A percentile compares a stretch with the other conserved stretches of the same genome.
phyloP scores from a whole-genome alignment of 257 asterid genomes.

The Echites panduratus region DNA sequence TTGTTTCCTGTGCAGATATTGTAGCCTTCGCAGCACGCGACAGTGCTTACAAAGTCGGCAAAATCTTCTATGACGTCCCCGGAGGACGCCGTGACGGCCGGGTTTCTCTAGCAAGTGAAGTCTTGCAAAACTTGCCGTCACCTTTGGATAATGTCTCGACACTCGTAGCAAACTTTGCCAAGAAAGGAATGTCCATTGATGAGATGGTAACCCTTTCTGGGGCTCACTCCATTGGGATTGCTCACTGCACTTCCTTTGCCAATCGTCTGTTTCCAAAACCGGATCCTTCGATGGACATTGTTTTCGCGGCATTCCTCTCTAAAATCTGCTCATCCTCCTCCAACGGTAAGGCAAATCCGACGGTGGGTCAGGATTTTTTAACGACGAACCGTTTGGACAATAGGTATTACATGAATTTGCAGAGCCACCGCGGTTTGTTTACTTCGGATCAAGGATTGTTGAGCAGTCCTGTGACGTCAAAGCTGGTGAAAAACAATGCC shows the following conservation, averaged over 20 bases:
- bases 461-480: constrained; percentile 31
- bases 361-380: constrained; percentile 23
- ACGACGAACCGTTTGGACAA: constrained; percentile 39
- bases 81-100: constrained; percentile 53
- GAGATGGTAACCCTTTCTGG: constrained; percentile 66
- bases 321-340: constrained; percentile 33
- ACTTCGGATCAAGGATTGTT: constrained; percentile 38
- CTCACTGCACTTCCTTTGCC: constrained; percentile 36
- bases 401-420: constrained; percentile 34
- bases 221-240: constrained; percentile 48
- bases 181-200: constrained; percentile 45
- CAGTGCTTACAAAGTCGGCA: constrained; percentile 35
- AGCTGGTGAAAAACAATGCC: constrained; percentile 29
- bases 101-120: constrained; percentile 31
- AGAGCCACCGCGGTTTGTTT: constrained; percentile 28
- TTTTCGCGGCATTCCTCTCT: constrained; percentile 23
- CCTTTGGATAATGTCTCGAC: constrained; percentile 39
- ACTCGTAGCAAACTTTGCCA: constrained; percentile 33
- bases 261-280: constrained; percentile 38
- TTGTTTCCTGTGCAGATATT: constrained; percentile 53
- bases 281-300: constrained; percentile 34
- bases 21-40: constrained; percentile 60
- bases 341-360: constrained; percentile 21
- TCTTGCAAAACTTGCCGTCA: constrained; percentile 35
- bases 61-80: constrained; percentile 32